Base-by-base conservation (phyloP, 495 filamentous ascomycete species). In the Friedmanniomyces simplex region DNA sequence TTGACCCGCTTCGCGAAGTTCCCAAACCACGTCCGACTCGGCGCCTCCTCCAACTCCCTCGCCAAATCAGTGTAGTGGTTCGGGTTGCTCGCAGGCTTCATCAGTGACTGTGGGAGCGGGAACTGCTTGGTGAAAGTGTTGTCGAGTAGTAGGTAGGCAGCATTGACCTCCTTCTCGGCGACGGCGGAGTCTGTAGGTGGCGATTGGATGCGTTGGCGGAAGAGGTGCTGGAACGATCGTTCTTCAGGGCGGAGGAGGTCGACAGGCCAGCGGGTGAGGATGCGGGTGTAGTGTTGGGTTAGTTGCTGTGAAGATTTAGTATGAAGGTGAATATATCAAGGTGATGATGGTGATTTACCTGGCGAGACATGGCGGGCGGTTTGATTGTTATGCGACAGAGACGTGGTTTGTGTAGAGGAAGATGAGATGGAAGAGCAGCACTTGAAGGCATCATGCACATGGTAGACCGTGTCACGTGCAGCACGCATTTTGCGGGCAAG, bases 161-260 rank as follows among this genome's bases (percentile, higher is more conserved):
- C 88, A 63, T 89, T 87, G 47, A 80, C 78, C 66, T 91, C 59
- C 74, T 74, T 42, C 78, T 72, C 52, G 84, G 77, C 26, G 58
- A 60, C 46, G 62, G 34, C 24, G 7, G 32, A 48, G n/a, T 30
- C 20, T 7, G 58, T 25, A 1, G 36, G 59, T 22, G 60, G 43
- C n/a, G 68, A 63, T 18, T 79, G 73, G 48, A 89, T 74, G 50
- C 84, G 80, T 53, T 76, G 73, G 60, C 78, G 76, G 42, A 96
- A 77, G 52, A 82, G 78, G 58, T 80, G 71, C 60, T 89, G 85
- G 66, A 95, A 80, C 56, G 87, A 83, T 26, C 47, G 61, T 65
- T 84, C 76, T 51, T 84, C 80, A 11, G 90, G 90, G 1, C 90
- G 88, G 53, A 95, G 80, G 42, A 71, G 66, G 67, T 94, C 88